Percentiles rank a stretch among this genome's conserved stretches.
phyloP scores from a whole-genome alignment of 2,329 filamentous ascomycete species.

The Endothia cerciana region DNA sequence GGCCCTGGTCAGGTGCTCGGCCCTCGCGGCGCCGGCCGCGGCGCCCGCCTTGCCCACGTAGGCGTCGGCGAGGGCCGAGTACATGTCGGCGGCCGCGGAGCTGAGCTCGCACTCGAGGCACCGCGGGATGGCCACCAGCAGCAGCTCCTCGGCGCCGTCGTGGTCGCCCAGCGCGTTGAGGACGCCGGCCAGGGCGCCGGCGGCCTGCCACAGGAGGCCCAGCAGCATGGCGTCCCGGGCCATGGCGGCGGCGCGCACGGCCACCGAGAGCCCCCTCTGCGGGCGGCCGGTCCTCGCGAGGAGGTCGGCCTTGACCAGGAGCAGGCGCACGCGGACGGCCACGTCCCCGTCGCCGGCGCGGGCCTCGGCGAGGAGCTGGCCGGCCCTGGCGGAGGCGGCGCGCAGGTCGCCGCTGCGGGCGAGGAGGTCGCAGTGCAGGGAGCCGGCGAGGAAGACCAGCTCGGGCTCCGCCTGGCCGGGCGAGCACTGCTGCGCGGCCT shows the following conservation, averaged over 20 bases:
- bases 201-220: constrained; percentile 72
- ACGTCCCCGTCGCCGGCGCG: constrained; percentile 57
- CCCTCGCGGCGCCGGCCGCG: constrained; percentile 42
- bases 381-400: constrained; percentile 52
- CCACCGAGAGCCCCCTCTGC: constrained; percentile 76
- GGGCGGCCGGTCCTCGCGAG: constrained; percentile 70
- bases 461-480: constrained; percentile 57
- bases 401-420: constrained; percentile 52
- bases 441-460: constrained; percentile 54
- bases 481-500: constrained; percentile 57
- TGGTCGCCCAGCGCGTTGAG: constrained; percentile 74
- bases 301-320: constrained; percentile 73
- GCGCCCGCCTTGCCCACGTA: constrained; percentile 76
- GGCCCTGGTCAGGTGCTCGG: constrained; percentile 62
- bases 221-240: constrained; percentile 72
- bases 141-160: constrained; percentile 63
- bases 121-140: constrained; percentile 74
- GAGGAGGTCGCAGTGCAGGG: constrained; percentile 56
- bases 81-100: constrained; percentile 66
- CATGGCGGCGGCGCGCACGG: constrained; percentile 74
- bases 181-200: constrained; percentile 69
- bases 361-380: constrained; percentile 46
- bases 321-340: constrained; percentile 69
- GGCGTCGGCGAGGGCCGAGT: constrained; percentile 73
- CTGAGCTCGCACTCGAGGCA: constrained; percentile 72